Base-by-base conservation (phyloP, 139 green algal genomes). In the Tetraselmis striata region DNA sequence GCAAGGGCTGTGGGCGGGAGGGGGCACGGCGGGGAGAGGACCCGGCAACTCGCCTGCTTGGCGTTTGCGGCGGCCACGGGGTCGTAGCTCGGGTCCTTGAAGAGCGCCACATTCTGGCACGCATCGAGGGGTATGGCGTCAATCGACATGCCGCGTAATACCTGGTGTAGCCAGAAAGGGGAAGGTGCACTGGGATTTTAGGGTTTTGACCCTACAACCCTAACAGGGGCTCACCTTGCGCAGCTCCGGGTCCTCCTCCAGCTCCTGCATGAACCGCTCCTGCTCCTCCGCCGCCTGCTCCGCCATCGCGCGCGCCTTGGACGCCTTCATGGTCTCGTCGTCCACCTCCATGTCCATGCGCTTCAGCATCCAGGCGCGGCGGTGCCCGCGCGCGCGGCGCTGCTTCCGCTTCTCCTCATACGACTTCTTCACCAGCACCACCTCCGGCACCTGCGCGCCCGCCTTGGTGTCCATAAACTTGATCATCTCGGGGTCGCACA, bases 381-480 rank as follows among this genome's bases (percentile, higher is more conserved):
- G 30, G 58, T 82, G 81, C 59, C 87, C 93, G 77, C 85, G 84
- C 59, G 83, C 79, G 32, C 88, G 82, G 81, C 87, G 83, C 88
- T 86, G 85, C 77, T 83, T 81, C 31, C 96, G 85, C 86, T 92
- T 92, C 86, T 98, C 94, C 85, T 97, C 93, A 84, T 98, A 98
- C 78, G 83, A 93, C 91, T 98, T 98, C 22, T 81, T 78, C 29
- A 92, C 95, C 58, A 99, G 92, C 1, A 99, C 82, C 1, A 98
- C 92, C 83, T 99, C 96, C 1, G 95, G 94, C 30, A 98, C 77
- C 0, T 77, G n/a, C 0, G 89, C 83, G 28, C 92, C 93, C 81
- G 89, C 45, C 45, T 67, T 67, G 11, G 45, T 91, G 80, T 76
- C 79, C 18, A 94, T 25, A 58, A 87, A 90, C 25, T 86, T 86